A percentile compares a stretch with the other conserved stretches of the same genome.
These are phyloP conservation scores for Camelina laxa DNA, from an alignment of 345 rosid genomes.

Conservation along the genomic window DNA sequence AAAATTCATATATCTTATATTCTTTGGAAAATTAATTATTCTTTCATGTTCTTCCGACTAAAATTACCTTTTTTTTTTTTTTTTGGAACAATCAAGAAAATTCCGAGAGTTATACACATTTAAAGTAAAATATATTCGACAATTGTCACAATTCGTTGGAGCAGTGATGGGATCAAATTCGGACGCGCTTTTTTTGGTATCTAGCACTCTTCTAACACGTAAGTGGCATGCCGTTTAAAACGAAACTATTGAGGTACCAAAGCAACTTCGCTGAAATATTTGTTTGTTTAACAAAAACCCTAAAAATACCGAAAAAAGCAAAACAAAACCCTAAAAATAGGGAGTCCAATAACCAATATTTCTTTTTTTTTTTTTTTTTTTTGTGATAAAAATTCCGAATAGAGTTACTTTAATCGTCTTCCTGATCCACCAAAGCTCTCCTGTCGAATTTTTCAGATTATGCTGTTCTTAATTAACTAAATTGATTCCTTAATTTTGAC, in stretches of 20 bases:
- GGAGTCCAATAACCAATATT: background rate
- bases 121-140: slow-evolving; percentile 5
- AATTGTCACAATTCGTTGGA: slow-evolving; percentile 3
- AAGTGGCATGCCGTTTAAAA: slow-evolving; percentile 37
- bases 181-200: background rate
- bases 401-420: slow-evolving; percentile 27
- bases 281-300: slow-evolving; percentile 25
- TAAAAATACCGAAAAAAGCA: slow-evolving; percentile 26
- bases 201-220: slow-evolving; percentile 25
- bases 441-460: slow-evolving; percentile 1
- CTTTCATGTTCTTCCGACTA: background rate
- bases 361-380: background rate
- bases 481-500: slow-evolving; percentile 8
- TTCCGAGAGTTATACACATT: background rate
- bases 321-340: slow-evolving; percentile 37
- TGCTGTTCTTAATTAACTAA: slow-evolving; percentile 9
- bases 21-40: too few species aligned
- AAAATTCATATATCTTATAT: too few species aligned
- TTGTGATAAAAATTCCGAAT: background rate
- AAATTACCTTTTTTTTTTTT: too few species aligned
- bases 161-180: slow-evolving; percentile 4
- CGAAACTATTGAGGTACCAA: slow-evolving; percentile 28
- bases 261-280: slow-evolving; percentile 13
- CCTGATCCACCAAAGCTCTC: slow-evolving; percentile 5
- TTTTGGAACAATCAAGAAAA: background rate